These are phyloP conservation scores for Candida germanica DNA, from an alignment of 805 yeast genomes.

Conservation along the genomic window DNA sequence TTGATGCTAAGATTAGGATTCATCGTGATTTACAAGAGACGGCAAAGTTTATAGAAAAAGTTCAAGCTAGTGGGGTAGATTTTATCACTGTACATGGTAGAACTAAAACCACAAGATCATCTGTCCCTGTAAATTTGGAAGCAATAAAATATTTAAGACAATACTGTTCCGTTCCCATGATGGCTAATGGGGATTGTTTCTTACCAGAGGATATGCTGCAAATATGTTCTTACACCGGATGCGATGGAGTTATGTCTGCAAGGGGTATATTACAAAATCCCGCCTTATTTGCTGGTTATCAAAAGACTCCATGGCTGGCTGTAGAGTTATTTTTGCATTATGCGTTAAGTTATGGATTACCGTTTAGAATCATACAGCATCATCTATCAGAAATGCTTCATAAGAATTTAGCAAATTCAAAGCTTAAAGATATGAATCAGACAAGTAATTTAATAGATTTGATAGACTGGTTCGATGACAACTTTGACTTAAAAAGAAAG, in stretches of 20 bases:
- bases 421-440: constrained; percentile 58
- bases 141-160: constrained; percentile 69
- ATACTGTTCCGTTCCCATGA: constrained; percentile 66
- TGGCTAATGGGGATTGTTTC: constrained; percentile 98
- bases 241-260: constrained; percentile 94
- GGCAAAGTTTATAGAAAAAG: constrained; percentile 61
- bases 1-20: constrained; percentile 90
- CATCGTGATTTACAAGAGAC: constrained; percentile 77
- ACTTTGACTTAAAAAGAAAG: constrained; percentile 62
- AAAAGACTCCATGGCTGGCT: constrained; percentile 85
- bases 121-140: constrained; percentile 77
- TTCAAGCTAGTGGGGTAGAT: constrained; percentile 88
- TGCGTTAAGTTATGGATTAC: constrained; percentile 76
- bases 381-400: constrained; percentile 87
- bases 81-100: constrained; percentile 94
- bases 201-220: constrained; percentile 56
- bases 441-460: constrained; percentile 56
- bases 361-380: constrained; percentile 80
- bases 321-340: constrained; percentile 80
- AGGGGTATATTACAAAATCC: constrained; percentile 87
- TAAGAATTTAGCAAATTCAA: constrained; percentile 34
- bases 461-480: constrained; percentile 77
- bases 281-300: constrained; percentile 74
- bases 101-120: constrained; percentile 77
- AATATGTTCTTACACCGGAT: constrained; percentile 67